These are phyloP conservation scores for Aspergillus oerlinghausenensis DNA, from an alignment of 2,329 filamentous ascomycete genomes.

Conservation along the genomic window DNA sequence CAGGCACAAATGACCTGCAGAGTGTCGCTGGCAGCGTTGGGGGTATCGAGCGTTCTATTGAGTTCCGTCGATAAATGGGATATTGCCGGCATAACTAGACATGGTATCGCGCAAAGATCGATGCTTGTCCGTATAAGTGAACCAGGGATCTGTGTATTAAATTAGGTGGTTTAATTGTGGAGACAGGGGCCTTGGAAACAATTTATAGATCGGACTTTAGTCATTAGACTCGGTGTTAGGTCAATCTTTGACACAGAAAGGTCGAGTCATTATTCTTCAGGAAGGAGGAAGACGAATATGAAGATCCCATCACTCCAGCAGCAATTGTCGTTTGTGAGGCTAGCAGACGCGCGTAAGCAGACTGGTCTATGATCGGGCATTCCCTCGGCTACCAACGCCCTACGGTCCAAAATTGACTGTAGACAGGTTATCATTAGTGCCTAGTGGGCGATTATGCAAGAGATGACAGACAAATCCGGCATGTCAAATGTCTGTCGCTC, in stretches of 20 bases:
- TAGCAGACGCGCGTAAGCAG: not conserved
- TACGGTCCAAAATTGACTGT: not conserved
- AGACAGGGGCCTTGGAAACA: not conserved
- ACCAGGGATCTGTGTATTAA: not conserved
- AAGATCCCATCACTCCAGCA: not conserved
- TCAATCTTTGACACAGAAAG: not conserved
- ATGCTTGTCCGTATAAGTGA: not conserved
- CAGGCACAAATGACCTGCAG: constrained; percentile 41
- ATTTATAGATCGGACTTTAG: not conserved
- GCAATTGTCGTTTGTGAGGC: not conserved
- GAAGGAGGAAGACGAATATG: not conserved
- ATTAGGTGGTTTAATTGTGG: not conserved
- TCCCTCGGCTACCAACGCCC: not conserved
- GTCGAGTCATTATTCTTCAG: not conserved
- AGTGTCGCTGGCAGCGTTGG: constrained; percentile 20
- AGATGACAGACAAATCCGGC: not conserved
- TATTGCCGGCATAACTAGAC: constrained; percentile 19
- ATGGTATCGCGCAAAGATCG: not conserved
- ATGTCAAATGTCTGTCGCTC: not conserved
- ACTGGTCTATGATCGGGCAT: not conserved
- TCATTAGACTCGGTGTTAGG: not conserved
- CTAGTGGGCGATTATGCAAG: not conserved
- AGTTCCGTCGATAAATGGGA: constrained; percentile 5
- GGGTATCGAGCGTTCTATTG: constrained; percentile 7
- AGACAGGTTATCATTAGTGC: not conserved